phyloP scores from a whole-genome alignment of 2,329 filamentous ascomycete species.

The Pestalotiopsis sp. region DNA sequence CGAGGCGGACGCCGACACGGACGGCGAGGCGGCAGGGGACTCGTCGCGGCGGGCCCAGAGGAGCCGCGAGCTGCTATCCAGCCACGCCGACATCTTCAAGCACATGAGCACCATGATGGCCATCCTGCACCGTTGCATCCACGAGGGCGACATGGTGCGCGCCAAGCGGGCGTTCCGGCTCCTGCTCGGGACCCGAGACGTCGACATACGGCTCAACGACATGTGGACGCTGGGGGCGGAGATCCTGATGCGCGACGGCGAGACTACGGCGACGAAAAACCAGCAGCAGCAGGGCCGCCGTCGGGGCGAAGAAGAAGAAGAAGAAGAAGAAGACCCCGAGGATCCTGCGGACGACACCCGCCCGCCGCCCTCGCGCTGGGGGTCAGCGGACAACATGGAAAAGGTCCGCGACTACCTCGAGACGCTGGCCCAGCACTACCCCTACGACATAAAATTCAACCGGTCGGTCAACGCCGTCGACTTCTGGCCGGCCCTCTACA shows the following conservation, averaged over 20 bases:
- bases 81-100: constrained; percentile 41
- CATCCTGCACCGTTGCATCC: constrained; percentile 73
- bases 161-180: constrained; percentile 77
- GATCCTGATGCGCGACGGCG: constrained; percentile 69
- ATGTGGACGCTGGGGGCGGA: constrained; percentile 87
- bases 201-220: constrained; percentile 71
- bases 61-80: constrained; percentile 20
- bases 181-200: constrained; percentile 60
- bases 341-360: constrained; percentile 4
- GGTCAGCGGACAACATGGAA: constrained; percentile 46
- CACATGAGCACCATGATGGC: constrained; percentile 71
- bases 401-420: constrained; percentile 69
- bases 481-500: constrained; percentile 82
- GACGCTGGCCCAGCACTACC: constrained; percentile 74
- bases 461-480: constrained; percentile 66
- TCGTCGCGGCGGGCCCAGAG: not conserved
- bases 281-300: not conserved
- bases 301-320: constrained; percentile 12
- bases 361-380: constrained; percentile 37
- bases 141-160: constrained; percentile 69
- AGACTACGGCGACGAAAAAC: not conserved
- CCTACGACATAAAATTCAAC: constrained; percentile 65
- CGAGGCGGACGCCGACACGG: constrained; percentile 15
- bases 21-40: constrained; percentile 14
- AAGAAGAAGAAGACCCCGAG: constrained; percentile 10